A percentile compares a stretch with the other conserved stretches of the same genome.
Conservation (phyloP, 2,329 filamentous ascomycete genomes). For the Fusarium tuaranense region DNA sequence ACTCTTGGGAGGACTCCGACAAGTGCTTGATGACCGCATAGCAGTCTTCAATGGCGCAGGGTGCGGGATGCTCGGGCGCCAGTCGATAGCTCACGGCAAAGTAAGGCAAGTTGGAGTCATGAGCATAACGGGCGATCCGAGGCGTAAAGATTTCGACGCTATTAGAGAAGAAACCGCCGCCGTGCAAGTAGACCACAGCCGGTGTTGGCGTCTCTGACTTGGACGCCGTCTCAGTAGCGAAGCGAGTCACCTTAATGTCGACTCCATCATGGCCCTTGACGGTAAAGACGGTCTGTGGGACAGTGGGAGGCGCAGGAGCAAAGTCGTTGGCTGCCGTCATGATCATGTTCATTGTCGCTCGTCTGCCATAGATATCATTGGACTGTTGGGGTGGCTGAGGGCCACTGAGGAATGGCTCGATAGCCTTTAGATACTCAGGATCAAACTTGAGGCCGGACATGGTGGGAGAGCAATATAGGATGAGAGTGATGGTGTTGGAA, state of each 20-base stretch:
- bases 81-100: slow-evolving; percentile 25
- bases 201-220: not conserved
- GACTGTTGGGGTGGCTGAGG: not conserved
- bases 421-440: slow-evolving; percentile 3
- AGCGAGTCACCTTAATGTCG: slow-evolving; percentile 20
- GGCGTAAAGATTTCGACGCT: slow-evolving; percentile 15
- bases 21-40: slow-evolving; percentile 21
- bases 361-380: not conserved
- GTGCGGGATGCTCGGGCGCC: slow-evolving; percentile 26
- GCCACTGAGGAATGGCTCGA: not conserved
- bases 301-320: not conserved
- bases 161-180: slow-evolving; percentile 15
- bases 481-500: not conserved
- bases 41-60: slow-evolving; percentile 18
- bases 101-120: slow-evolving; percentile 18
- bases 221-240: slow-evolving; percentile 3
- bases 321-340: not conserved
- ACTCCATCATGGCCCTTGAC: slow-evolving; percentile 11
- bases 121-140: slow-evolving; percentile 20
- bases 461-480: not conserved
- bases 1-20: not conserved
- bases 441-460: slow-evolving; percentile 22
- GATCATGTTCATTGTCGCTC: not conserved
- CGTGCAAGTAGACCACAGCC: slow-evolving; percentile 23
- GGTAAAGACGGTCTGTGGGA: slow-evolving; percentile 11